Evolutionary conservation across 1,284 basidiomycete species (phyloP).

Genomic region (Cutaneotrichosporon dermatis): DNA sequence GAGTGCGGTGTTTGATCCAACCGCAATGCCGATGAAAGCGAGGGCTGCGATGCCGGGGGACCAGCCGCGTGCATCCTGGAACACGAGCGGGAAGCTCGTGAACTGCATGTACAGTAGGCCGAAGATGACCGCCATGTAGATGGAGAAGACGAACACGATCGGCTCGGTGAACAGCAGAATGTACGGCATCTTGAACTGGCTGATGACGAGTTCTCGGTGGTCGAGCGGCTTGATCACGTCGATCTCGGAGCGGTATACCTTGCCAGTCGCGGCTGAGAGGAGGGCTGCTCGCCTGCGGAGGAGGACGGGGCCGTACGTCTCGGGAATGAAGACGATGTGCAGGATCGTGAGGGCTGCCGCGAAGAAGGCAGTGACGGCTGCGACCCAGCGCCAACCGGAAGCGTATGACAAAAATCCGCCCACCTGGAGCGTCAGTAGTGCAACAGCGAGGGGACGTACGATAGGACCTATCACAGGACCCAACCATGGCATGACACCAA

Average conservation of each 20-base stretch:
- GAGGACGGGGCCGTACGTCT: slow-evolving; percentile 51
- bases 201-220: slow-evolving; percentile 36
- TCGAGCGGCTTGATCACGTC: slow-evolving; percentile 40
- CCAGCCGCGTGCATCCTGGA: slow-evolving; percentile 39
- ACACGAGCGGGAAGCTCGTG: slow-evolving; percentile 40
- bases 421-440: slow-evolving; percentile 42
- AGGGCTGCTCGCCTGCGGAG: slow-evolving; percentile 41
- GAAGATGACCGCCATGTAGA: slow-evolving; percentile 46
- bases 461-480: slow-evolving; percentile 50
- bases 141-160: slow-evolving; percentile 48
- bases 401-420: slow-evolving; percentile 45
- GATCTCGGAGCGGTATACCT: slow-evolving; percentile 45
- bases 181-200: slow-evolving; percentile 48
- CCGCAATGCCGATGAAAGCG: slow-evolving; percentile 62
- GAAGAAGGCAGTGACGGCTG: slow-evolving; percentile 55
- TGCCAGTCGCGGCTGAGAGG: slow-evolving; percentile 46
- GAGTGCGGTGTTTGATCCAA: slow-evolving; percentile 58
- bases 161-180: slow-evolving; percentile 48
- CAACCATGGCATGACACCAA: slow-evolving; percentile 49
- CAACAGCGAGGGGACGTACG: slow-evolving; percentile 18
- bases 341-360: slow-evolving; percentile 41
- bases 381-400: slow-evolving; percentile 53
- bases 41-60: slow-evolving; percentile 56
- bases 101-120: slow-evolving; percentile 35
- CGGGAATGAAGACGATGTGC: slow-evolving; percentile 40